Evolutionary conservation across 2,329 filamentous ascomycete genomes (phyloP).

Genomic region (Scedosporium dehoogii): DNA sequence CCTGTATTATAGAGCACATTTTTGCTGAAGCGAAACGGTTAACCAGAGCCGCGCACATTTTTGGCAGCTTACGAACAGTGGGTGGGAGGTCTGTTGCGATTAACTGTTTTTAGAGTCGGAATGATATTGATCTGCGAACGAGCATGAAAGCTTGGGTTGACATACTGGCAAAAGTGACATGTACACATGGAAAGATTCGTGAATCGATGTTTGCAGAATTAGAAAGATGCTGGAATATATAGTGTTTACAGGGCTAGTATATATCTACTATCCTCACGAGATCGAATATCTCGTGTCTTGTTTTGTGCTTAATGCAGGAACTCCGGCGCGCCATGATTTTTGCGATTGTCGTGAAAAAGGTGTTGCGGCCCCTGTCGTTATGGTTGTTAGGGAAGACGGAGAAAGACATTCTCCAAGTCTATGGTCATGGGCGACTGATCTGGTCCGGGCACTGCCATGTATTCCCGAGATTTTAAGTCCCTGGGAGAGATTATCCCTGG

Average conservation of each 20-base stretch:
- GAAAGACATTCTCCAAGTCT: background rate
- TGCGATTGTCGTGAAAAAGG: background rate
- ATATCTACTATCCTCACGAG: background rate
- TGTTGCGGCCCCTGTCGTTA: background rate
- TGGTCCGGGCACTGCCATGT: background rate
- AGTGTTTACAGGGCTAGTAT: background rate
- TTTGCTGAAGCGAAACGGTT: background rate
- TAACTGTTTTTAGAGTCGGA: background rate
- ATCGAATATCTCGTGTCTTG: background rate
- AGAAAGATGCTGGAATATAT: background rate
- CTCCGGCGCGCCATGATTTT: background rate
- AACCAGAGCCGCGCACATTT: background rate
- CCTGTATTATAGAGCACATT: slow-evolving; percentile 11
- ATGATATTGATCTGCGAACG: background rate
- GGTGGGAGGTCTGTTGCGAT: background rate
- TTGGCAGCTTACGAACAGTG: background rate
- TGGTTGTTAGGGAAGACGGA: background rate
- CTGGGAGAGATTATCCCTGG: background rate
- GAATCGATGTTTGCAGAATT: background rate
- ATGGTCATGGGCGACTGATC: background rate
- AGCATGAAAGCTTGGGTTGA: too few species aligned
- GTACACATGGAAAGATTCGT: too few species aligned
- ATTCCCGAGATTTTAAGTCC: background rate
- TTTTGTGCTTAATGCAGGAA: background rate
- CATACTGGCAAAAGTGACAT: too few species aligned